Base-by-base conservation (phyloP, 2,329 filamentous ascomycete genomes). In the Cadophora malorum region DNA sequence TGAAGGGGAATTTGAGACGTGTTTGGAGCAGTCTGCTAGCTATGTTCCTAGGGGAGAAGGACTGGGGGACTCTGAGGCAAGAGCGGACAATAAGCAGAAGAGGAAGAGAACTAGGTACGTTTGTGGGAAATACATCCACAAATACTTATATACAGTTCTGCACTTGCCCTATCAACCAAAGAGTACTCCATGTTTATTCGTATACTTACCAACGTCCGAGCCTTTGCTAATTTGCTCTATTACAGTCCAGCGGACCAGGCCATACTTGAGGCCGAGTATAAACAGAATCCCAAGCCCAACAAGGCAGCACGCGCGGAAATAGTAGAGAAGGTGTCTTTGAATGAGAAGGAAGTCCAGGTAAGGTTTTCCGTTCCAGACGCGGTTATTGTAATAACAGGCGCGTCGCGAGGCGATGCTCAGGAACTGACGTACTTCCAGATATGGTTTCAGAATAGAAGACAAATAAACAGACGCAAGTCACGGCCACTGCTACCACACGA, bases 311-410 rank as follows among this genome's bases (percentile, higher is more conserved):
- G 95, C 81, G 86, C 92, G 58, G 90, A 90, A 67, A 94, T 98
- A 71, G 93, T 96, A 69, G 87, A 88, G 80, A 91, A 90, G 80
- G 94, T 97, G 69, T 70, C 70, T 28, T 85, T 98, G 71, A 95
- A 92, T 73, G 94, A 97, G 82, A 97, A 97, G 80, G 94, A 97
- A 83, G 93, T 97, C 47, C 95, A 97, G 89, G 95, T 97, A 82
- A 80, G 90, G 49, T 55, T 55, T 8, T 38, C 3, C n/a, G 23
- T 23, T 38, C 47, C 59, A 28, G 62, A 70, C 60, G 63, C 23
- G 53, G 64, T 38, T 56, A 9, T 38, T 28, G 21, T 35, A 21
- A 10, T 33, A 38, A 28, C 4, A 67, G 66, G 72, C 70, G 64
- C 70, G 72, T 70, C 52, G 63, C 41, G 23, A 50, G 53, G 16